These are phyloP conservation scores for Oleoguttula mirabilis DNA, from an alignment of 495 filamentous ascomycete species.

Conservation along the genomic window DNA sequence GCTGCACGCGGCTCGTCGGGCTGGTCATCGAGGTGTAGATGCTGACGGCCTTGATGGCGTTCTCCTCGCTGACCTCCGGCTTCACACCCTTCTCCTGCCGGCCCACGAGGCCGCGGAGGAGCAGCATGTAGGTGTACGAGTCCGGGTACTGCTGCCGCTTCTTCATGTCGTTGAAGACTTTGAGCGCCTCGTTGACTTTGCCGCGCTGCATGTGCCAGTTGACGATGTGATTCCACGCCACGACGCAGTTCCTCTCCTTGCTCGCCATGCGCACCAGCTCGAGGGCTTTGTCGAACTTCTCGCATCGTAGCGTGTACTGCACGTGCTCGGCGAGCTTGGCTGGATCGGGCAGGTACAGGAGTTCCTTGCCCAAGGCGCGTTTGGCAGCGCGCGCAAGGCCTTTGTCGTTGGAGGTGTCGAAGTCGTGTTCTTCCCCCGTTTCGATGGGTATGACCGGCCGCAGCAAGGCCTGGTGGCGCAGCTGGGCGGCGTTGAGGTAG, in stretches of 20 bases:
- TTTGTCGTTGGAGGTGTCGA: background rate
- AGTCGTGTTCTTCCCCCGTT: background rate
- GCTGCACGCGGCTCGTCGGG: slow-evolving; percentile 45
- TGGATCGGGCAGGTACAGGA: slow-evolving; percentile 56
- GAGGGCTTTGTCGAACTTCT: slow-evolving; percentile 49
- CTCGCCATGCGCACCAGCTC: slow-evolving; percentile 55
- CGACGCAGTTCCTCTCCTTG: slow-evolving; percentile 44
- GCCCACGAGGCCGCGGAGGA: slow-evolving; percentile 58
- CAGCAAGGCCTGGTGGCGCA: background rate
- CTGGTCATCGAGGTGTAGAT: slow-evolving; percentile 56
- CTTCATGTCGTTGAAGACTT: slow-evolving; percentile 96
- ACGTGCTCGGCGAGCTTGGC: slow-evolving; percentile 53
- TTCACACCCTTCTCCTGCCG: background rate
- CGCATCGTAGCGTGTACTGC: slow-evolving; percentile 38
- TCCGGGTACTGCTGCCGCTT: slow-evolving; percentile 69
- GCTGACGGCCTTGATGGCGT: slow-evolving; percentile 12
- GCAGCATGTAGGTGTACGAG: slow-evolving; percentile 64
- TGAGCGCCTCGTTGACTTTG: slow-evolving; percentile 49
- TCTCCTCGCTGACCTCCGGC: slow-evolving; percentile 3
- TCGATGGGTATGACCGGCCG: too few species aligned
- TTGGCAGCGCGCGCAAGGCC: background rate
- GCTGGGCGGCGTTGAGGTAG: slow-evolving; percentile 11
- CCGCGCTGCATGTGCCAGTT: slow-evolving; percentile 52
- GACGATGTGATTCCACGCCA: slow-evolving; percentile 81
- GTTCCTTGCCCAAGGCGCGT: slow-evolving; percentile 32